Base-by-base conservation (phyloP, 331 rosid species). In the Quercus phellos region DNA sequence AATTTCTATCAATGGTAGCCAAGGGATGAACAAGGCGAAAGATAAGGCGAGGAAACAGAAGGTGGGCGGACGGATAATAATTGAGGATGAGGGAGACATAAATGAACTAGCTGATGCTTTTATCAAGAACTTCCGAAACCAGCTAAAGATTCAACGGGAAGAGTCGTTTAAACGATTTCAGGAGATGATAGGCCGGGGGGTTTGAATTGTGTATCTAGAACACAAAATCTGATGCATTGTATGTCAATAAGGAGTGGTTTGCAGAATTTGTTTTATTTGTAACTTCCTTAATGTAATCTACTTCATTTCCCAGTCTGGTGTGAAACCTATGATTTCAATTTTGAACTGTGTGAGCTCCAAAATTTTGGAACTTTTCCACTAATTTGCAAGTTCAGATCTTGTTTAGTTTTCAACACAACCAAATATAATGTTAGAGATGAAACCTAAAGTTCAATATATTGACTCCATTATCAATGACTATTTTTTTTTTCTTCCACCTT, bases 31-130 rank as follows among this genome's bases (percentile, higher is more conserved):
- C 46, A 80, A 77, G 70, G 83, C 24, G 42, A 77, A 50, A 68
- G 76, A 34, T n/a, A 74, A 11, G 26, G 29, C 9, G 38, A 72
- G 58, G 82, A 85, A 83, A 68, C 74, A 79, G 16, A 17, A 27
- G 3, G 9, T 46, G 24, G 74, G 60, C 76, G 79, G 70, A 11
- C 24, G 56, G 56, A 42, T 11, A 24, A 64, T n/a, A 26, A 55
- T 11, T 30, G 74, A 59, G 4, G 83, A 82, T 54, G 85, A 56
- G 17, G 67, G 64, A 53, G 90, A 88, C 68, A 79, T 86, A 50
- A 82, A 89, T 79, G 69, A 77, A n/a, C 76, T 73, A 78, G 97
- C 94, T 0, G 92, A 88, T 61, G 81, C 90, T 43, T 92, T 92
- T 77, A 92, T 92, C 66, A 87, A 24, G 59, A 88, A 88, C 77